phyloP scores from a whole-genome alignment of 331 rosid genomes.

The Erythrophleum ivorense region DNA sequence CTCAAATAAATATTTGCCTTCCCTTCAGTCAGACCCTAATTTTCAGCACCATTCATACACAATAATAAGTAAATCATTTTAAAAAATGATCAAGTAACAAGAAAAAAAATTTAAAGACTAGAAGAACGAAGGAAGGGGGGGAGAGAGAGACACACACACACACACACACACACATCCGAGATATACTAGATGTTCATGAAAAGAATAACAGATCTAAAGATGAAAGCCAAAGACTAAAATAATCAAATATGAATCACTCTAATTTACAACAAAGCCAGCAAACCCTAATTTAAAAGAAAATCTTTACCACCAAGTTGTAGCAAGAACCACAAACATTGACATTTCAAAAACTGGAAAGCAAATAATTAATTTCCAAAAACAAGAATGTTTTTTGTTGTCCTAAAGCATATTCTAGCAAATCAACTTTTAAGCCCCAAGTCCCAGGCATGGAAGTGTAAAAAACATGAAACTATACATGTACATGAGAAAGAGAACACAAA shows the following conservation, averaged over 20 bases:
- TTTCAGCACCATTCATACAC: neutral
- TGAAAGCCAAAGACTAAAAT: neutral
- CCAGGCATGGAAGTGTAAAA: neutral
- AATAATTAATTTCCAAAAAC: neutral
- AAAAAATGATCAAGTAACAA: neutral
- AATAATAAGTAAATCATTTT: constrained; percentile 15
- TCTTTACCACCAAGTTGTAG: neutral
- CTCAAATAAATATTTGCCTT: neutral
- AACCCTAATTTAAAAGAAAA: neutral
- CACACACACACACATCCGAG: neutral
- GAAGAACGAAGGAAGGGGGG: neutral
- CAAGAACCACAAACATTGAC: neutral
- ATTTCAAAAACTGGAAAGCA: neutral
- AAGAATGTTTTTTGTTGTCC: neutral
- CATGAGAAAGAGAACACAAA: neutral
- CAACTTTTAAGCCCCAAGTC: neutral
- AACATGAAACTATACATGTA: neutral
- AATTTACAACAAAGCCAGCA: neutral
- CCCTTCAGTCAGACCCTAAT: constrained; percentile 41
- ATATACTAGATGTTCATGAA: neutral
- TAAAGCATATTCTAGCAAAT: neutral
- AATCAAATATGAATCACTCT: neutral
- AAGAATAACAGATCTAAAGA: neutral
- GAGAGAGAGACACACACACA: neutral
- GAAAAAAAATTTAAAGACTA: neutral